These are phyloP conservation scores for Neonectria punicea DNA, from an alignment of 2,329 filamentous ascomycete genomes.

Conservation along the genomic window DNA sequence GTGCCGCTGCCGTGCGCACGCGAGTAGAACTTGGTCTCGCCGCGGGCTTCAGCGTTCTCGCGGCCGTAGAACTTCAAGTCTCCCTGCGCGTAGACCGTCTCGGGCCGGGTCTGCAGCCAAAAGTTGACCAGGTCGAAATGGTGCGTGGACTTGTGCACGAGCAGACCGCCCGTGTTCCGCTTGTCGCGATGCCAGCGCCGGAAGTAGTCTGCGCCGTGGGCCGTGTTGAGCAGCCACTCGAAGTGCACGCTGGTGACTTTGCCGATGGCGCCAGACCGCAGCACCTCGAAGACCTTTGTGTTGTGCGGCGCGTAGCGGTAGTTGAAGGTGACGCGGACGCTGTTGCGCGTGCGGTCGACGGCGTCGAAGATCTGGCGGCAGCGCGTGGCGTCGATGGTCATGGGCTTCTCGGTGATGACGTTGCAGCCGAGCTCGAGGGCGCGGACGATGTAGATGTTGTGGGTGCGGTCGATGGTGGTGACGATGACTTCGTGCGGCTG, in stretches of 20 bases:
- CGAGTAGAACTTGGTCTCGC: conserved; percentile 61
- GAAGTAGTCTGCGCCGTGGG: conserved; percentile 71
- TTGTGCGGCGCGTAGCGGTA: conserved; percentile 75
- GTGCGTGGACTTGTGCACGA: conserved; percentile 72
- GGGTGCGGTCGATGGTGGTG: conserved; percentile 71
- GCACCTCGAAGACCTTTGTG: conserved; percentile 66
- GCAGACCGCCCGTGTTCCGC: conserved; percentile 66
- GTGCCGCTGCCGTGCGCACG: conserved; percentile 63
- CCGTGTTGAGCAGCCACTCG: conserved; percentile 72
- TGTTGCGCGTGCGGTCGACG: conserved; percentile 47
- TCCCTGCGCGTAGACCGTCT: conserved; percentile 67
- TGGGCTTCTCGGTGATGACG: conserved; percentile 72
- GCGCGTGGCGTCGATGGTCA: conserved; percentile 69
- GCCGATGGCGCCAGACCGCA: conserved; percentile 66
- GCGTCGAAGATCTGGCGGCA: conserved; percentile 60
- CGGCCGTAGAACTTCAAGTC: conserved; percentile 69
- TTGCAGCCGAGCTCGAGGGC: conserved; percentile 69
- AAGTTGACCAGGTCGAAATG: conserved; percentile 73
- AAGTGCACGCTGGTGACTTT: conserved; percentile 68
- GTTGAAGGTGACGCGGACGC: conserved; percentile 70
- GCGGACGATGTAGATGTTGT: conserved; percentile 68
- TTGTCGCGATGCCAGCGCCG: conserved; percentile 72
- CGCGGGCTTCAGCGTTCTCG: conserved; percentile 68
- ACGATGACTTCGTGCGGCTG: conserved; percentile 70
- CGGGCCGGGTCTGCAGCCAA: conserved; percentile 66